A percentile compares a stretch with the other conserved stretches of the same genome.
phyloP scores from a whole-genome alignment of 2,329 filamentous ascomycete species.

The Microdochium bolleyi region DNA sequence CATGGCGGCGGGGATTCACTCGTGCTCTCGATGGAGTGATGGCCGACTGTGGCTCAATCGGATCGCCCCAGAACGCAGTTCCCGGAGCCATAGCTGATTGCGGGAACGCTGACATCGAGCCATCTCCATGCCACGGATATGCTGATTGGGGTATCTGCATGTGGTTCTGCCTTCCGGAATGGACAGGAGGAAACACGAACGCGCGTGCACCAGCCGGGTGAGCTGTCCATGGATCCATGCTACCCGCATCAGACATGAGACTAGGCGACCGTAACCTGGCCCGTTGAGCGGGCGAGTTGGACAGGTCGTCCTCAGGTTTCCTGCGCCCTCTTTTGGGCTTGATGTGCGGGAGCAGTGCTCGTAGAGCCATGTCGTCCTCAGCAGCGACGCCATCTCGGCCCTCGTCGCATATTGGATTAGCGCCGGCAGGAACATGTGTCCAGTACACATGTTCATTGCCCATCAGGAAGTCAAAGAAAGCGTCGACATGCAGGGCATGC shows the following conservation, averaged over 20 bases:
- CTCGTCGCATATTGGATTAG: slow-evolving; percentile 53
- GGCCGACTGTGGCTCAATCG: slow-evolving; percentile 61
- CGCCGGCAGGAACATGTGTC: slow-evolving; percentile 60
- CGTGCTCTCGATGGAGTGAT: slow-evolving; percentile 57
- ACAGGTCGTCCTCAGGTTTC: slow-evolving; percentile 52
- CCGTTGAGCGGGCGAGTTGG: slow-evolving; percentile 46
- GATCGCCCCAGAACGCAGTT: slow-evolving; percentile 48
- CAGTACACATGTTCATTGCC: slow-evolving; percentile 74
- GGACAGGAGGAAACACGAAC: slow-evolving; percentile 27
- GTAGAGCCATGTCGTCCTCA: slow-evolving; percentile 82
- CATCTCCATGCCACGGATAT: slow-evolving; percentile 42
- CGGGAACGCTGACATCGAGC: slow-evolving; percentile 62
- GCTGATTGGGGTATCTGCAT: slow-evolving; percentile 22
- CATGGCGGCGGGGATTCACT: slow-evolving; percentile 55
- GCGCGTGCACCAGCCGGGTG: slow-evolving; percentile 31
- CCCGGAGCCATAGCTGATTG: slow-evolving; percentile 69
- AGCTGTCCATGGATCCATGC: slow-evolving; percentile 41
- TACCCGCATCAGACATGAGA: slow-evolving; percentile 33
- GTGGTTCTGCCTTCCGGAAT: slow-evolving; percentile 26
- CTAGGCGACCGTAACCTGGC: slow-evolving; percentile 46
- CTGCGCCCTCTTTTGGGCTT: slow-evolving; percentile 54
- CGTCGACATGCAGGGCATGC: slow-evolving; percentile 91
- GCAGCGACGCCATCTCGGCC: slow-evolving; percentile 74
- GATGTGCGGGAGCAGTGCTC: slow-evolving; percentile 74
- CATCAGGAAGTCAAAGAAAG: slow-evolving; percentile 86